Percentiles rank a stretch among this genome's conserved stretches.
These are phyloP conservation scores for Aspergillus intermedius DNA, from an alignment of 2,329 filamentous ascomycete genomes.

Conservation along the genomic window DNA sequence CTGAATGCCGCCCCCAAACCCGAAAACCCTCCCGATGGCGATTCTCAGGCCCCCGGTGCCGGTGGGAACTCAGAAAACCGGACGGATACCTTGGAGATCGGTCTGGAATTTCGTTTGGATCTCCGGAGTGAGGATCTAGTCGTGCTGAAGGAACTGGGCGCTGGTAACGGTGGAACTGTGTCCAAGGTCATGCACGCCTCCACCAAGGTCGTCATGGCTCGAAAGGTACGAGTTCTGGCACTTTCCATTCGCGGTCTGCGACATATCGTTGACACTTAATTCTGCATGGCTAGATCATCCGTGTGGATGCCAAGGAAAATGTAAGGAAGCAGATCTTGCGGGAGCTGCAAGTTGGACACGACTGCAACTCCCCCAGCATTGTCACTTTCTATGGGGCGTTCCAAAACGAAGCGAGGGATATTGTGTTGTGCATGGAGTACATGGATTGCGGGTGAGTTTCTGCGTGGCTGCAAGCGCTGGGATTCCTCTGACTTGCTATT, in stretches of 20 bases:
- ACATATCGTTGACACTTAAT: constrained; percentile 3
- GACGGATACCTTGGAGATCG: constrained; percentile 79
- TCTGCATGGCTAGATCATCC: constrained; percentile 66
- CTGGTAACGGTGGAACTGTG: constrained; percentile 94
- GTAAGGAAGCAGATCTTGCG: constrained; percentile 94
- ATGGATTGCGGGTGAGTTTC: constrained; percentile 92
- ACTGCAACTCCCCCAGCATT: constrained; percentile 94
- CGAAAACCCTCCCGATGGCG: constrained; percentile 65
- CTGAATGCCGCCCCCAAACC: constrained; percentile 70
- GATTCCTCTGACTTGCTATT: not conserved
- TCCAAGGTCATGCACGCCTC: constrained; percentile 95
- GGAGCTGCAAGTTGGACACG: constrained; percentile 96
- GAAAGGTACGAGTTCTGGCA: constrained; percentile 63
- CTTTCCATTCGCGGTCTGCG: constrained; percentile 1
- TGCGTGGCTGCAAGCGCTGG: not conserved
- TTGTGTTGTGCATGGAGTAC: constrained; percentile 99
- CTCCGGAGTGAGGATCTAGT: constrained; percentile 86
- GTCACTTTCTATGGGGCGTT: constrained; percentile 98
- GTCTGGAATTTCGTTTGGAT: constrained; percentile 93
- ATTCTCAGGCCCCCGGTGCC: constrained; percentile 55
- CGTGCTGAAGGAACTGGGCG: constrained; percentile 87
- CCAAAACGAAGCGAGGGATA: constrained; percentile 91
- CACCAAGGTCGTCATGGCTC: constrained; percentile 93
- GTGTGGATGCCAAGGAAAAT: constrained; percentile 95
- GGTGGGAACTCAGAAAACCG: constrained; percentile 52